These are phyloP conservation scores for Lactarius evosmus DNA, from an alignment of 768 basidiomycete genomes.

Conservation along the genomic window DNA sequence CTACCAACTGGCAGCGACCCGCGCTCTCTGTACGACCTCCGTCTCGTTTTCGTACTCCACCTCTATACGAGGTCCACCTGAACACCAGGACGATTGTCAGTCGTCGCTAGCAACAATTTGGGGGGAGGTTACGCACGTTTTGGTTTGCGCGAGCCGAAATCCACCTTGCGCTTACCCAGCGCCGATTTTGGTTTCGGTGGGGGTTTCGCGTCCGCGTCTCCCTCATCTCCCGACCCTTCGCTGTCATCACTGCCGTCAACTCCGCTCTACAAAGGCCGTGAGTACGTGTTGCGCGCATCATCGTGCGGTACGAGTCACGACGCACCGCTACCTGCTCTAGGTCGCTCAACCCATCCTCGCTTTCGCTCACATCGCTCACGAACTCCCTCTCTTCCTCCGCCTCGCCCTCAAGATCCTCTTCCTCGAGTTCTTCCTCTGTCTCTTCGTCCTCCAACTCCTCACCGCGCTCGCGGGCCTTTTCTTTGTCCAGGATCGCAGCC, in stretches of 20 bases:
- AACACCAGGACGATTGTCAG: not conserved
- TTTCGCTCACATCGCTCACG: slow-evolving; percentile 70
- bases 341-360: slow-evolving; percentile 61
- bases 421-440: slow-evolving; percentile 41
- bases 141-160: slow-evolving; percentile 19
- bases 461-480: slow-evolving; percentile 50
- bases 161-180: slow-evolving; percentile 21
- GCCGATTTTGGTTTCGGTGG: slow-evolving; percentile 13
- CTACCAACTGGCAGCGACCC: slow-evolving; percentile 20
- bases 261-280: slow-evolving; percentile 8
- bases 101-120: not conserved
- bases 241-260: slow-evolving; percentile 4
- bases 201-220: slow-evolving; percentile 2
- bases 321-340: slow-evolving; percentile 67
- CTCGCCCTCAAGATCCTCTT: slow-evolving; percentile 47
- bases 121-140: slow-evolving; percentile 12
- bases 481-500: slow-evolving; percentile 85
- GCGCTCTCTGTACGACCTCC: slow-evolving; percentile 10
- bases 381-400: slow-evolving; percentile 64
- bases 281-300: not conserved
- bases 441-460: slow-evolving; percentile 39
- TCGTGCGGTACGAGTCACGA: slow-evolving; percentile 18
- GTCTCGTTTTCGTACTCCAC: slow-evolving; percentile 25
- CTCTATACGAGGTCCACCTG: slow-evolving; percentile 24
- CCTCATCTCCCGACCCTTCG: slow-evolving; percentile 17